Percentiles rank a stretch among this genome's conserved stretches.
These are phyloP conservation scores for Amphichorda felina DNA, from an alignment of 2,329 filamentous ascomycete species.

Conservation along the genomic window DNA sequence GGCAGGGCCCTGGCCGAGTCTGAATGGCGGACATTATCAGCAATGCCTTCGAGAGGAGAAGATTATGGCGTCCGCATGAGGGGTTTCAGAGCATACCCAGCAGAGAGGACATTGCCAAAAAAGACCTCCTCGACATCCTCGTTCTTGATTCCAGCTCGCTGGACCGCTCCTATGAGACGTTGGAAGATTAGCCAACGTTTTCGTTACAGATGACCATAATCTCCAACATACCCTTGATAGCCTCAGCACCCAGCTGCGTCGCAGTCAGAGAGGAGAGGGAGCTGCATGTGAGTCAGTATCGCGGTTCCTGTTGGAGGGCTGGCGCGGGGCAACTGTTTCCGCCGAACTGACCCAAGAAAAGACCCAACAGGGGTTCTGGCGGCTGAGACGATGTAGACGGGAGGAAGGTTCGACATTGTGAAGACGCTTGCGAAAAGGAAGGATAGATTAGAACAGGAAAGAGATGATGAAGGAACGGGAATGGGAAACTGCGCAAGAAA, in stretches of 20 bases:
- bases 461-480: neutral
- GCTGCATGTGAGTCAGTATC: slow-evolving; percentile 32
- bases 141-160: slow-evolving; percentile 78
- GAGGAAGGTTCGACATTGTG: slow-evolving; percentile 67
- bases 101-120: slow-evolving; percentile 95
- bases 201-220: neutral
- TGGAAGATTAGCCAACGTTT: neutral
- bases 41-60: too few relatives aligned
- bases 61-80: too few relatives aligned
- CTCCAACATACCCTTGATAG: slow-evolving; percentile 66
- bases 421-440: slow-evolving; percentile 3
- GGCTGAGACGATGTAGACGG: slow-evolving; percentile 92
- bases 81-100: slow-evolving; percentile 51
- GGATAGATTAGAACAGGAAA: slow-evolving; percentile 3
- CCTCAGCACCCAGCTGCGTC: slow-evolving; percentile 75
- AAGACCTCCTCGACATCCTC: slow-evolving; percentile 92
- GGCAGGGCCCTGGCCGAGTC: slow-evolving; percentile 90
- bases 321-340: too few relatives aligned
- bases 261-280: slow-evolving; percentile 82
- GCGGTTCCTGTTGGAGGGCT: neutral
- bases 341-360: slow-evolving; percentile 77
- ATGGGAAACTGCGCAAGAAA: neutral
- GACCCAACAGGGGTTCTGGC: slow-evolving; percentile 85
- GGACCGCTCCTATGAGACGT: slow-evolving; percentile 51
- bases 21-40: too few relatives aligned